Conservation (phyloP, 768 basidiomycete species). For the Russula dissimulans region DNA sequence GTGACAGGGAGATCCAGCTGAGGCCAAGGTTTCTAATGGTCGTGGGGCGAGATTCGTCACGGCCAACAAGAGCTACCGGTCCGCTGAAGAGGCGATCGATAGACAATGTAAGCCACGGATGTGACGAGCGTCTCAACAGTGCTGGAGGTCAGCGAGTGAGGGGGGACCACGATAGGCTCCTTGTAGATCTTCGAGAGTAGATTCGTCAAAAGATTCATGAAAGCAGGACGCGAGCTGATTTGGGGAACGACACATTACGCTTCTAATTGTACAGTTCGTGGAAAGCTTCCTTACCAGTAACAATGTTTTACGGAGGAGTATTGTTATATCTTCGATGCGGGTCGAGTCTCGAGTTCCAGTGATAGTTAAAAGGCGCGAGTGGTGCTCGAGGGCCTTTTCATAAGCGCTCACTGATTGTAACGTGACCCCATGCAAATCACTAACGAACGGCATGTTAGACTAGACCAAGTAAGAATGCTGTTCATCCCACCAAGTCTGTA, state of each 20-base stretch:
- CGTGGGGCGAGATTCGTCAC: not conserved
- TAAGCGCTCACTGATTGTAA: not conserved
- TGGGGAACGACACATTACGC: not conserved
- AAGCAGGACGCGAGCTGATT: slow-evolving; percentile 13
- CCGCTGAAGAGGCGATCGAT: slow-evolving; percentile 1
- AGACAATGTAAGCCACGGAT: slow-evolving; percentile 3
- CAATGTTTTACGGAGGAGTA: slow-evolving; percentile 3
- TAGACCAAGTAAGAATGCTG: not conserved
- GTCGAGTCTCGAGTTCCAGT: not conserved
- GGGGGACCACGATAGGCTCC: not conserved
- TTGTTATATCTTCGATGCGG: slow-evolving; percentile 4
- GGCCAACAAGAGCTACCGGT: not conserved
- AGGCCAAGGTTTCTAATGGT: slow-evolving; percentile 28
- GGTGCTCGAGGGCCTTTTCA: slow-evolving; percentile 3
- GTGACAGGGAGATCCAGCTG: slow-evolving; percentile 54
- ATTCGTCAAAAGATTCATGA: slow-evolving; percentile 12
- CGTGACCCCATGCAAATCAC: slow-evolving; percentile 13
- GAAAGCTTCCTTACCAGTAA: not conserved
- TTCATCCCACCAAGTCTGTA: slow-evolving; percentile 8
- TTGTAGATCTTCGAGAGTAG: slow-evolving; percentile 1
- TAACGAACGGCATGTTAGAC: not conserved
- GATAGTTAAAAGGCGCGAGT: slow-evolving; percentile 3
- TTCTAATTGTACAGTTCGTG: not conserved
- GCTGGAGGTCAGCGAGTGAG: slow-evolving; percentile 1
- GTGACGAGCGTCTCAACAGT: slow-evolving; percentile 7